phyloP scores from a whole-genome alignment of 257 asterid species.

The Solanum boliviense region DNA sequence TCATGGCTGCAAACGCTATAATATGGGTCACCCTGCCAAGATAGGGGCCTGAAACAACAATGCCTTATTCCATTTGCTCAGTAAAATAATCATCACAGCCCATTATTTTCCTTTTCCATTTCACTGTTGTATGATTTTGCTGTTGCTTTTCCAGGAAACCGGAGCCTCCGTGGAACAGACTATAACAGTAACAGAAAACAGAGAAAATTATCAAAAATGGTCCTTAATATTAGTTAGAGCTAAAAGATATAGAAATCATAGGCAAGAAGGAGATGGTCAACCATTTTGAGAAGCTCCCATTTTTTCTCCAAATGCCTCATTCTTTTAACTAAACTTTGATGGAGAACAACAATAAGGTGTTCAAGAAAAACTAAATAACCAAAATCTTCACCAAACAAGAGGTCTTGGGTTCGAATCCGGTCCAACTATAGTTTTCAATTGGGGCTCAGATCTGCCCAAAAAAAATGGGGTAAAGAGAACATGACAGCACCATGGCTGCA shows the following conservation, averaged over 20 bases:
- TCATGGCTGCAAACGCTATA: background rate
- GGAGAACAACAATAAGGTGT: background rate
- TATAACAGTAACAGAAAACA: background rate
- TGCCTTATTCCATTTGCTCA: background rate
- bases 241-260: background rate
- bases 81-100: conserved; percentile 16
- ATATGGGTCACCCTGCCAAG: conserved; percentile 12
- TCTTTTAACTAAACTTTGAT: background rate
- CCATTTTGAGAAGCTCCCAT: background rate
- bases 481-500: background rate
- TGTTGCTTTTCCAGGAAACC: background rate
- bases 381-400: background rate
- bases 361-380: background rate
- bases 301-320: background rate
- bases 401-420: background rate
- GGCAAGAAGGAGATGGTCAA: background rate
- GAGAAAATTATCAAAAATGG: background rate
- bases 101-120: background rate
- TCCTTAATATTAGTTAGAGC: background rate
- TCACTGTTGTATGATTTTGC: background rate
- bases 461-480: background rate
- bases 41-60: background rate
- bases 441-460: background rate
- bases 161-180: background rate
- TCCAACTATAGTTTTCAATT: background rate